These are phyloP conservation scores for Oryza nivara DNA, from an alignment of 176 grass and related monocot genomes.

Conservation along the genomic window DNA sequence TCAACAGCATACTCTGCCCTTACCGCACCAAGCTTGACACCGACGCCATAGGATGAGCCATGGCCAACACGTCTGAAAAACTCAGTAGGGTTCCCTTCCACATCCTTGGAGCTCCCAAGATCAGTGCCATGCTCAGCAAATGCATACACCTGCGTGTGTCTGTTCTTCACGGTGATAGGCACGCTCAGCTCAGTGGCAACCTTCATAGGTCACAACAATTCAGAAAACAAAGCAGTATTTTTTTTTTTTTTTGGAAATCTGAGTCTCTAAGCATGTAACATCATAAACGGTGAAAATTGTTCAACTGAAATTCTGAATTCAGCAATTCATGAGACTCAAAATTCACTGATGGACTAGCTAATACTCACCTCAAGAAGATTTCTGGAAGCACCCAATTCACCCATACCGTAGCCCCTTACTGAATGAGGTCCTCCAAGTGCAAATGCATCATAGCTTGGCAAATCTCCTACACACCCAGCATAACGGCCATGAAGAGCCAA, in stretches of 20 bases:
- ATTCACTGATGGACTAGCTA: not conserved
- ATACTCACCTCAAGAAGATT: conserved; percentile 88
- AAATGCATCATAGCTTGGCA: conserved; percentile 94
- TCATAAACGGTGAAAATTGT: not conserved
- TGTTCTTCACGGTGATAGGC: conserved; percentile 63
- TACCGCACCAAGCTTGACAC: conserved; percentile 85
- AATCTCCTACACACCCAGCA: conserved; percentile 84
- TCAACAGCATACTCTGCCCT: conserved; percentile 90
- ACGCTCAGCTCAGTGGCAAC: conserved; percentile 76
- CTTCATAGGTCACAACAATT: conserved; percentile 27
- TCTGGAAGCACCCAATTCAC: conserved; percentile 88
- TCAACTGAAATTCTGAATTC: not conserved
- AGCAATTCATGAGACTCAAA: too few species aligned
- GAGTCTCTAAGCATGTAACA: not conserved
- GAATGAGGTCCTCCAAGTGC: conserved; percentile 93
- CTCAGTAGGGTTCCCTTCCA: conserved; percentile 94
- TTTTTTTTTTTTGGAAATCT: too few species aligned
- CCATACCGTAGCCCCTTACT: conserved; percentile 84
- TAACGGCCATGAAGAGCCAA: conserved; percentile 92
- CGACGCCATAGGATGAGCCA: conserved; percentile 85
- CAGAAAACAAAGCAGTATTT: too few species aligned
- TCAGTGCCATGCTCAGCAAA: conserved; percentile 90
- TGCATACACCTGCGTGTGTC: conserved; percentile 55
- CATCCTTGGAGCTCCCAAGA: conserved; percentile 90
- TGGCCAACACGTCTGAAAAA: conserved; percentile 82